Conservation (phyloP, 306 rosid species). For the Acmispon strigosus region DNA sequence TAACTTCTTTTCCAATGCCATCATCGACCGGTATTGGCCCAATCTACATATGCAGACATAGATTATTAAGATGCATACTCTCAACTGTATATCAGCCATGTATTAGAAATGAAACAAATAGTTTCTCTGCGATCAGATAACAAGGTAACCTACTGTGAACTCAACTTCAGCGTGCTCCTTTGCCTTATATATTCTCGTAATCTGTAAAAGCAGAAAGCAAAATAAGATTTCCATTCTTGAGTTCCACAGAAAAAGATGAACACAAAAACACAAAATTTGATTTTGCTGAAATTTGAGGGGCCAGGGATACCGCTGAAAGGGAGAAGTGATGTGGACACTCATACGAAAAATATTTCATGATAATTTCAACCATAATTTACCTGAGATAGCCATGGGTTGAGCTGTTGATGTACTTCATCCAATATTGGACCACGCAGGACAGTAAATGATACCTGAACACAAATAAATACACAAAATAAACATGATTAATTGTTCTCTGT, state of each 20-base stretch:
- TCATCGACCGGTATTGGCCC: conserved; percentile 92
- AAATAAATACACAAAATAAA: conserved; percentile 9
- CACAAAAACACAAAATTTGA: not conserved
- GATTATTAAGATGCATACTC: conserved; percentile 4
- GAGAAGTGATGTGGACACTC: not conserved
- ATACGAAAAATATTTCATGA: not conserved
- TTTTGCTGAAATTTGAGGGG: conserved; percentile 11
- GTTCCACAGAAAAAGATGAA: not conserved
- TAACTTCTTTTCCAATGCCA: conserved; percentile 78
- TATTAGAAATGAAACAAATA: conserved; percentile 3
- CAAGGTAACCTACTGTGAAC: conserved; percentile 61
- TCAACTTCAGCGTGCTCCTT: conserved; percentile 97
- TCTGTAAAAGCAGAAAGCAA: conserved; percentile 35
- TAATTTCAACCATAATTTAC: conserved; percentile 20
- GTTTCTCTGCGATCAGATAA: not conserved
- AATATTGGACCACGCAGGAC: conserved; percentile 44
- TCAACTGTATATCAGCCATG: conserved; percentile 7
- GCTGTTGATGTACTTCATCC: conserved; percentile 53
- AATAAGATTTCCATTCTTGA: not conserved
- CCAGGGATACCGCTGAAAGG: not conserved
- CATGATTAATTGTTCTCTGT: not conserved
- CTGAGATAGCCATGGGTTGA: conserved; percentile 53
- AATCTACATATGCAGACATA: conserved; percentile 35
- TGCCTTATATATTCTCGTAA: conserved; percentile 61
- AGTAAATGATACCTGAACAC: conserved; percentile 32